Evolutionary conservation across 768 basidiomycete species (phyloP).

Genomic region (Porpolomopsis calyptriformis): DNA sequence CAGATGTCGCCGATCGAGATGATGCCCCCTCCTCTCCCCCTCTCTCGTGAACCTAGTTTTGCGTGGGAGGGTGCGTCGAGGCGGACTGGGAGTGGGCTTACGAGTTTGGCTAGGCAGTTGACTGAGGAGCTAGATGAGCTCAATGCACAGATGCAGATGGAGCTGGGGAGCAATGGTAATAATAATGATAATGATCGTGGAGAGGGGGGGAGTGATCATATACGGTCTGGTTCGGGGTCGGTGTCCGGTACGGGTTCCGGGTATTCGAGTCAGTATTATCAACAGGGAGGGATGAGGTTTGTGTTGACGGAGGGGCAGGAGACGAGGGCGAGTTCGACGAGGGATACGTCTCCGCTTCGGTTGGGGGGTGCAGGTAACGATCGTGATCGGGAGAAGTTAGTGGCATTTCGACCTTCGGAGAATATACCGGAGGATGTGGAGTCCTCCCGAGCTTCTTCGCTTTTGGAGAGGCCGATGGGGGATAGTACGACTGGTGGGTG

Average conservation of each 20-base stretch:
- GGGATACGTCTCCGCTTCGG: neutral
- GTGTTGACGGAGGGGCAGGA: constrained; percentile 11
- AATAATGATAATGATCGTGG: too few relatives aligned
- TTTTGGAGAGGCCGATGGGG: constrained; percentile 24
- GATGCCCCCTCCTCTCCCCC: constrained; percentile 18
- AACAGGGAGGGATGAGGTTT: too few relatives aligned
- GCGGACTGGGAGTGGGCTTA: constrained; percentile 36
- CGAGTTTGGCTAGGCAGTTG: constrained; percentile 40
- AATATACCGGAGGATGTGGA: constrained; percentile 41
- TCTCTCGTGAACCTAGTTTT: constrained; percentile 17
- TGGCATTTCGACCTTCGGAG: constrained; percentile 29
- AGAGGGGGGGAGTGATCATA: too few relatives aligned
- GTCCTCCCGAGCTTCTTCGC: constrained; percentile 32
- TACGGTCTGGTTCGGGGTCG: too few relatives aligned
- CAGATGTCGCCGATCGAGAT: constrained; percentile 11
- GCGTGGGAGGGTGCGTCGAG: constrained; percentile 27
- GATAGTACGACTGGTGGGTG: constrained; percentile 35
- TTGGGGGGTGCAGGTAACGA: constrained; percentile 7
- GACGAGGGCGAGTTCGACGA: constrained; percentile 16
- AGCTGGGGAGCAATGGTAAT: too few relatives aligned
- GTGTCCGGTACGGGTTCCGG: too few relatives aligned
- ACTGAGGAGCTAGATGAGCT: constrained; percentile 40
- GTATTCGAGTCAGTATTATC: too few relatives aligned
- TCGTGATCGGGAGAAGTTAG: constrained; percentile 17
- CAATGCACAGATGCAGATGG: constrained; percentile 2